Base-by-base conservation (phyloP, 139 green algal species). In the Asterochloris erici region DNA sequence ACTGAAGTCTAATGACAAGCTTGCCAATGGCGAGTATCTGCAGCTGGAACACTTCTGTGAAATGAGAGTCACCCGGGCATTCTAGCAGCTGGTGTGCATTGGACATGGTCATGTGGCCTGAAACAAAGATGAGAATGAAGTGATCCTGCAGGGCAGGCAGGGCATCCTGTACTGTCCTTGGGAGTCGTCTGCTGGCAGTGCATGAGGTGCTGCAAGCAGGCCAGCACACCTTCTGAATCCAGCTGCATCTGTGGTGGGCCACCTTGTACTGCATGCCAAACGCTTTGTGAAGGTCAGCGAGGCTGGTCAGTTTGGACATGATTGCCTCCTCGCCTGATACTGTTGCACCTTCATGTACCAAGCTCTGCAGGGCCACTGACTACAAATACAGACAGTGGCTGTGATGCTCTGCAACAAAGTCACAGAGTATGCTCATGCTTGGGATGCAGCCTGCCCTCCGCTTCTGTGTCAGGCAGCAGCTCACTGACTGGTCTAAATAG, bases 331-430 rank as follows among this genome's bases (percentile, higher is more conserved):
- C 77, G 9, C 91, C 91, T 27, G 38, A 23, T 0, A 73, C 75
- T 68, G 29, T 24, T 9, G 86, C 87, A 10, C 90, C 92, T 70
- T 94, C 85, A 71, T 91, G 78, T 19, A 79, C 85, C 14, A 93
- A 68, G 17, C 91, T 70, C 88, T 92, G 84, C 71, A 82, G 16
- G 13, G 21, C 38, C 2, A 6, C 24, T 0, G n/a, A 15, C 15
- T 28, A 81, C 23, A 12, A 38, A 68, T 63, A 15, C 60, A 54
- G 79, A 85, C 10, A 60, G 29, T 77, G 13, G 74, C 26, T 29
- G 24, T 15, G 21, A 10, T 47, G 16, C 74, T 38, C 82, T 54
- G 63, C 82, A 83, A 21, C 29, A 66, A 64, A 81, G 70, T 10
- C 14, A n/a, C 16, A 78, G 13, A 14, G 29, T 47, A 70, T 62